Evolutionary conservation across 495 filamentous ascomycete species (phyloP).

Genomic region (Penicillium fimorum): DNA sequence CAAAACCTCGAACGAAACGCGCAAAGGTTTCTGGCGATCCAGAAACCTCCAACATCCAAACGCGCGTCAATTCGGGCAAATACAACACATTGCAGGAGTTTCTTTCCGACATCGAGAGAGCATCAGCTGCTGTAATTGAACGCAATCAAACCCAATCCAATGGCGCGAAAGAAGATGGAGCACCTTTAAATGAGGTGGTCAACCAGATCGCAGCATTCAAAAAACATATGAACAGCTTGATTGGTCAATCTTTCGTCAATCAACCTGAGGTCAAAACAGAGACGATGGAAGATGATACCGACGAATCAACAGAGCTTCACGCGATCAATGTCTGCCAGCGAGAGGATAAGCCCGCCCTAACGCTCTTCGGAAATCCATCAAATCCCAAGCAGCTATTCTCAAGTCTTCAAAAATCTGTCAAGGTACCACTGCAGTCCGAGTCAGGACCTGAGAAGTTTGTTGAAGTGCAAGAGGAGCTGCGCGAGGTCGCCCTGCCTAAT

Average conservation of each 20-base stretch:
- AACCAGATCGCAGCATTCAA: constrained; percentile 48
- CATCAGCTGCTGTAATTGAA: constrained; percentile 45
- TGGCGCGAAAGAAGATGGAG: constrained; percentile 32
- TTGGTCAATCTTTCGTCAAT: constrained; percentile 41
- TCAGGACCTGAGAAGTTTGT: constrained; percentile 43
- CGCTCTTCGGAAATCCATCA: constrained; percentile 64
- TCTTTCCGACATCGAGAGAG: constrained; percentile 49
- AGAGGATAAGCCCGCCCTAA: constrained; percentile 61
- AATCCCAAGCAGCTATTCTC: constrained; percentile 78
- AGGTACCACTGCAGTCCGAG: constrained; percentile 38
- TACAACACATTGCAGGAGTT: constrained; percentile 51
- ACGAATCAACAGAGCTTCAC: constrained; percentile 26
- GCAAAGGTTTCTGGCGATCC: constrained; percentile 45
- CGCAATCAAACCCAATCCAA: constrained; percentile 39
- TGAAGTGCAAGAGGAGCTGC: constrained; percentile 50
- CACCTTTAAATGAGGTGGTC: constrained; percentile 39
- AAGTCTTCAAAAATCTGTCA: constrained; percentile 62
- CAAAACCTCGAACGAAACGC: constrained; percentile 51
- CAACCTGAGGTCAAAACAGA: constrained; percentile 43
- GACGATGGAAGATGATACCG: constrained; percentile 38
- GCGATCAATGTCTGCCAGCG: constrained; percentile 29
- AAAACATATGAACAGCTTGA: constrained; percentile 48
- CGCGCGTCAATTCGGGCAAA: constrained; percentile 38
- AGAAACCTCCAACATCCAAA: constrained; percentile 41
- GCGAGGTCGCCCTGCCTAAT: constrained; percentile 66